Conservation (phyloP, 2,329 filamentous ascomycete genomes). For the Macrophomina tecta region DNA sequence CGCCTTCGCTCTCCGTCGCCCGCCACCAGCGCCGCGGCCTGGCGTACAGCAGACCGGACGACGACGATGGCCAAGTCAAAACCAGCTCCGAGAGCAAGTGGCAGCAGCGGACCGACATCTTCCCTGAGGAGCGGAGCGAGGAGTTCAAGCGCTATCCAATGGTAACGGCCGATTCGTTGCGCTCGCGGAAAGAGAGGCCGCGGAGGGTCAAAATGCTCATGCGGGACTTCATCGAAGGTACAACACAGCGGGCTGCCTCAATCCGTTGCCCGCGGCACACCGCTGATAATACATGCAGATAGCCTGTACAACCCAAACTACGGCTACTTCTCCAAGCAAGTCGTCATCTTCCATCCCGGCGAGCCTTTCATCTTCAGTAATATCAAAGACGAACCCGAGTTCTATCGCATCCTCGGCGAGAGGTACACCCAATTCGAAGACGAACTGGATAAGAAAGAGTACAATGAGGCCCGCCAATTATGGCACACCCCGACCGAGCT, state of each 20-base stretch:
- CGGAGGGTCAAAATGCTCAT: constrained; percentile 94
- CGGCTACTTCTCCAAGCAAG: constrained; percentile 95
- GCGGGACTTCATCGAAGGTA: constrained; percentile 95
- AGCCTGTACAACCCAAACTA: constrained; percentile 94
- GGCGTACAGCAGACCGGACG: constrained; percentile 7
- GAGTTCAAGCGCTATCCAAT: constrained; percentile 84
- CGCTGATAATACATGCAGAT: constrained; percentile 60
- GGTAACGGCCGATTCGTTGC: constrained; percentile 82
- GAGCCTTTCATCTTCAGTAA: constrained; percentile 86
- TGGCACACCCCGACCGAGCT: constrained; percentile 99
- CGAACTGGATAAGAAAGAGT: constrained; percentile 73
- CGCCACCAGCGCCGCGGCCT: constrained; percentile 25
- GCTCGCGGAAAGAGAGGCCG: constrained; percentile 75
- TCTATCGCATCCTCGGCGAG: constrained; percentile 75
- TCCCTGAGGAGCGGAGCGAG: constrained; percentile 76
- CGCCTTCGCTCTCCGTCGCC: background rate
- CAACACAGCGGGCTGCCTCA: constrained; percentile 22
- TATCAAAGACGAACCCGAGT: constrained; percentile 83
- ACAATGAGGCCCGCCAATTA: constrained; percentile 81
- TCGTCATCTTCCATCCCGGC: constrained; percentile 92
- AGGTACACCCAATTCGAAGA: constrained; percentile 93
- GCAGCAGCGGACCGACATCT: constrained; percentile 81
- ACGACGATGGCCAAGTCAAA: constrained; percentile 22
- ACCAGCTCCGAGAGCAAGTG: constrained; percentile 72
- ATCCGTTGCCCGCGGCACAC: background rate